phyloP scores from a whole-genome alignment of 257 asterid species.

The Penstemon davidsonii region DNA sequence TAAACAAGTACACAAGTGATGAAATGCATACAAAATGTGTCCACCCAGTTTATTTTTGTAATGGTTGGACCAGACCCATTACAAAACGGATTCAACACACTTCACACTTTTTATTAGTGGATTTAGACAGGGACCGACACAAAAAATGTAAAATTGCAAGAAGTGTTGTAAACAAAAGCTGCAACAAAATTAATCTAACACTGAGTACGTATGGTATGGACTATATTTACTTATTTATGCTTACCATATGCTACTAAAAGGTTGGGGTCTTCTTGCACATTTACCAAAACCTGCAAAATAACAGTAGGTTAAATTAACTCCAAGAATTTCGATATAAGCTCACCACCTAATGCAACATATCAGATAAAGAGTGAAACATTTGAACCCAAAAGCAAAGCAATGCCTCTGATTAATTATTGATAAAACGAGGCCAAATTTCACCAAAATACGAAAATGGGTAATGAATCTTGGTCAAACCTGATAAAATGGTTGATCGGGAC shows the following conservation, averaged over 20 bases:
- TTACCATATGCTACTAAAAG: constrained; percentile 91
- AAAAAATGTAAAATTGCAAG: too few relatives aligned
- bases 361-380: not conserved
- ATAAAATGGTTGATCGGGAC: constrained; percentile 93
- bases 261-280: constrained; percentile 70
- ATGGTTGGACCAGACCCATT: too few relatives aligned
- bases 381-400: not conserved
- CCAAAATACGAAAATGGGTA: constrained; percentile 8
- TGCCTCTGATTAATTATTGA: not conserved
- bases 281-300: constrained; percentile 73
- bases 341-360: not conserved
- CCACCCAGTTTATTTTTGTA: too few relatives aligned
- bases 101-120: too few relatives aligned
- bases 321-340: constrained; percentile 8
- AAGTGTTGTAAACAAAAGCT: not conserved
- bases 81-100: too few relatives aligned
- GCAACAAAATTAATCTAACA: not conserved
- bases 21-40: too few relatives aligned
- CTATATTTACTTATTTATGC: constrained; percentile 1
- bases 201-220: too few relatives aligned
- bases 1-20: too few relatives aligned
- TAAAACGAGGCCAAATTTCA: not conserved
- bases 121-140: too few relatives aligned
- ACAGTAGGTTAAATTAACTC: constrained; percentile 5
- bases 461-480: constrained; percentile 55